Conservation (phyloP, 495 filamentous ascomycete genomes). For the Trichoderma reesei region DNA sequence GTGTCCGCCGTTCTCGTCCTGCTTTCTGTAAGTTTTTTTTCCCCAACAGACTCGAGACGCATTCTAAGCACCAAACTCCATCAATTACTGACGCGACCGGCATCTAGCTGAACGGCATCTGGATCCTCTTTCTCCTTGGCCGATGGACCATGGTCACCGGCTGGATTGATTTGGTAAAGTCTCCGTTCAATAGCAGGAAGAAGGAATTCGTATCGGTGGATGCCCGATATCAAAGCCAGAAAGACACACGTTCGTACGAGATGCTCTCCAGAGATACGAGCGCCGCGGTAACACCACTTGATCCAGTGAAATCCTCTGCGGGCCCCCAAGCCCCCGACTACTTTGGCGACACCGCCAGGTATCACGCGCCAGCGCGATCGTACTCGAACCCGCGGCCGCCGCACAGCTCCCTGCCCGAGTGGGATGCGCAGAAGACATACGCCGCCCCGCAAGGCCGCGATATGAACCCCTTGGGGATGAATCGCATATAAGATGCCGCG, state of each 20-base stretch:
- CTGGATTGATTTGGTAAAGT: conserved; percentile 60
- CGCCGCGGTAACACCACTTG: conserved; percentile 36
- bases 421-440: conserved; percentile 31
- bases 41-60: too few relatives aligned
- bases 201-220: conserved; percentile 84
- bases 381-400: conserved; percentile 39
- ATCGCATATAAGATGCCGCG: conserved; percentile 28
- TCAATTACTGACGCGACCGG: conserved; percentile 7
- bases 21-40: conserved; percentile 53
- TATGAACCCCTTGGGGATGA: conserved; percentile 40
- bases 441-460: conserved; percentile 19
- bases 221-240: conserved; percentile 51
- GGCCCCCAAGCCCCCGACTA: conserved; percentile 34
- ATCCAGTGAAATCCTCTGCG: conserved; percentile 30
- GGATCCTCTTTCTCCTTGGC: conserved; percentile 70
- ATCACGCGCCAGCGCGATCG: conserved; percentile 35
- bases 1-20: conserved; percentile 74
- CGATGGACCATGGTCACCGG: conserved; percentile 74
- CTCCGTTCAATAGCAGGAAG: conserved; percentile 32
- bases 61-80: background rate
- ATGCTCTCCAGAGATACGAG: conserved; percentile 57
- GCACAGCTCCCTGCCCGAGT: conserved; percentile 24
- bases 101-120: conserved; percentile 66
- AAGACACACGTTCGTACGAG: conserved; percentile 67
- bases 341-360: conserved; percentile 36